Conservation (phyloP, 78 protist species). For the Pigoraptor vietnamica region DNA sequence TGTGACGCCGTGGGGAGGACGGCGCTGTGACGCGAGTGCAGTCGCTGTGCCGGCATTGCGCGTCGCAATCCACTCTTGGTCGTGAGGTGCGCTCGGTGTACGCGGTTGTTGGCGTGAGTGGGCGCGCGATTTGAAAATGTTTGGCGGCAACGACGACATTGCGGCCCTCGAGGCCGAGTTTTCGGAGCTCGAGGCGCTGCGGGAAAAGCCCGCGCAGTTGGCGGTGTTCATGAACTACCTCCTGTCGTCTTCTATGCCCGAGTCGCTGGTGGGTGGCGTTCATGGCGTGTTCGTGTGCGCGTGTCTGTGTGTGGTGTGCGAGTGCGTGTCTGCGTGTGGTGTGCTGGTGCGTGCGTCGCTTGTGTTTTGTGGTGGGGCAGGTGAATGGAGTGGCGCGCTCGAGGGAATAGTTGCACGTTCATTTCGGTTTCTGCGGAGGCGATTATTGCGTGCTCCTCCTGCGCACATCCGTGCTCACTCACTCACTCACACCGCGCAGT, state of each 20-base stretch:
- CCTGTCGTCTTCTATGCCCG: neutral
- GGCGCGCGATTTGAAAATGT: neutral
- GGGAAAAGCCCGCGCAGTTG: neutral
- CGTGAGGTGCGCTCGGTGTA: too few relatives aligned
- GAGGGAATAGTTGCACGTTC: neutral
- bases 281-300: too few relatives aligned
- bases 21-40: too few relatives aligned
- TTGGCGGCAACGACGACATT: neutral
- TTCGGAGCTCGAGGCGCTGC: neutral
- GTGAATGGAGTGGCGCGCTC: too few relatives aligned
- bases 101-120: too few relatives aligned
- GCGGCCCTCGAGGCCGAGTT: neutral
- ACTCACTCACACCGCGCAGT: neutral
- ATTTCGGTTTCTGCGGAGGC: neutral
- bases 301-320: neutral
- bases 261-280: neutral
- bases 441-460: too few relatives aligned
- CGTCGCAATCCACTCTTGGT: too few relatives aligned
- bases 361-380: neutral
- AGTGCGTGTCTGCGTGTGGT: neutral
- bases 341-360: neutral
- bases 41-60: too few relatives aligned
- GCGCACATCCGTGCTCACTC: too few relatives aligned
- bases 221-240: slow-evolving; percentile 5
- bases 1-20: too few relatives aligned